Conservation (phyloP, 768 basidiomycete species). For the Phaeotremella fagi region DNA sequence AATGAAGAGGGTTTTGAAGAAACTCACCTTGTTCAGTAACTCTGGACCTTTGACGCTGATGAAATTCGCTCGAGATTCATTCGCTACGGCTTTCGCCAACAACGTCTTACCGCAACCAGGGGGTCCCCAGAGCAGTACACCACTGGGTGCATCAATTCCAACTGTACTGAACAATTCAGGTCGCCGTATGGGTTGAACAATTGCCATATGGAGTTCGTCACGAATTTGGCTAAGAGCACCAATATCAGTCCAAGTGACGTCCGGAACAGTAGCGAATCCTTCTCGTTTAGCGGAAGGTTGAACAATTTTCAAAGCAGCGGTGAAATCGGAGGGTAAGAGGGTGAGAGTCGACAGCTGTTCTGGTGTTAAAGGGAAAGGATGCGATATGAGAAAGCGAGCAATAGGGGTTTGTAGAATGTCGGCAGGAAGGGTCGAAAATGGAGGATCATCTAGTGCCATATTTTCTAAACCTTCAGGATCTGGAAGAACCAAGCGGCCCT, state of each 20-base stretch:
- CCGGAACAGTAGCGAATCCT: slow-evolving; percentile 94
- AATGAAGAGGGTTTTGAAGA: neutral
- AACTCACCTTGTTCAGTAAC: slow-evolving; percentile 79
- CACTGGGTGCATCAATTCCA: slow-evolving; percentile 86
- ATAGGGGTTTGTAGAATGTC: slow-evolving; percentile 61
- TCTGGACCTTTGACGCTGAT: slow-evolving; percentile 98
- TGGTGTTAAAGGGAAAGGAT: slow-evolving; percentile 72
- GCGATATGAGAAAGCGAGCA: slow-evolving; percentile 79
- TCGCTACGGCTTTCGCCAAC: slow-evolving; percentile 96
- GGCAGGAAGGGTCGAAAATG: slow-evolving; percentile 51
- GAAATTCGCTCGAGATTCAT: slow-evolving; percentile 91
- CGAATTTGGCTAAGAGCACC: slow-evolving; percentile 82
- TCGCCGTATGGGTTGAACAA: slow-evolving; percentile 86
- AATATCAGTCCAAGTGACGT: slow-evolving; percentile 90
- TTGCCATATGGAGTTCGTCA: slow-evolving; percentile 93
- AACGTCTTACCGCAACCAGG: slow-evolving; percentile 97
- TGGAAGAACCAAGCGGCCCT: slow-evolving; percentile 43
- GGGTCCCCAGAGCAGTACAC: slow-evolving; percentile 96
- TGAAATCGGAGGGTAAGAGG: slow-evolving; percentile 77
- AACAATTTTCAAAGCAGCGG: slow-evolving; percentile 71
- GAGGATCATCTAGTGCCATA: slow-evolving; percentile 44
- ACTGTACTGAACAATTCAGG: slow-evolving; percentile 84
- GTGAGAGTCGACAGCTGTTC: slow-evolving; percentile 74
- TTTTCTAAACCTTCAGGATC: slow-evolving; percentile 29
- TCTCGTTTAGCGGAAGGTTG: slow-evolving; percentile 97